Percentiles rank a stretch among this genome's conserved stretches.
phyloP scores from a whole-genome alignment of 768 basidiomycete genomes.

The Coprinopsis sp. region DNA sequence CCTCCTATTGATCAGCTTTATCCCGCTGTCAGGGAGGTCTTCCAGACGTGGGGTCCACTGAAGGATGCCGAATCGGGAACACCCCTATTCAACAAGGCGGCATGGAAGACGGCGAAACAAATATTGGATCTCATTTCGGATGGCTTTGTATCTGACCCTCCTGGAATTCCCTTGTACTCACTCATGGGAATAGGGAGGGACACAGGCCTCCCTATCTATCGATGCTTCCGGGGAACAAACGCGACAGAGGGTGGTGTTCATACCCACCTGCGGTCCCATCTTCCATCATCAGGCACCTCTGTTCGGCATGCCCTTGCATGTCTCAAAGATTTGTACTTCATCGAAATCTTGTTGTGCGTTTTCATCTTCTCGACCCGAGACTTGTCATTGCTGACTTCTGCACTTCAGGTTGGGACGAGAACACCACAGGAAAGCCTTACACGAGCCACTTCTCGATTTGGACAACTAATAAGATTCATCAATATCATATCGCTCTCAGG shows the following conservation, averaged over 20 bases:
- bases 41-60: no score
- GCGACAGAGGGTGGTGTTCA: no score
- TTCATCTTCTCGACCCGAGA: not conserved
- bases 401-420: not conserved
- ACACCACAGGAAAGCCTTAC: not conserved
- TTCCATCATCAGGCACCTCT: conserved; percentile 21
- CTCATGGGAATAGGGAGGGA: conserved; percentile 15
- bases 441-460: conserved; percentile 1
- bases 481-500: not conserved
- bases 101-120: conserved; percentile 27
- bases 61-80: no score
- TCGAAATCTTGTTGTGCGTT: conserved; percentile 25
- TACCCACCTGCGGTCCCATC: conserved; percentile 19
- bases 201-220: no score
- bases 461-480: conserved; percentile 1
- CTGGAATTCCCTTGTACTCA: conserved; percentile 22
- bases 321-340: conserved; percentile 21
- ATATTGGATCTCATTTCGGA: conserved; percentile 22
- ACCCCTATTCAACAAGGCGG: no score
- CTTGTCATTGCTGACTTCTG: not conserved
- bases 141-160: conserved; percentile 28
- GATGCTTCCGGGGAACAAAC: no score
- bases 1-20: conserved; percentile 28
- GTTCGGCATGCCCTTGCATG: conserved; percentile 16
- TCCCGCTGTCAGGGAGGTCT: no score